Percentiles rank a stretch among this genome's conserved stretches.
These are phyloP conservation scores for Laburnicola sp. DNA, from an alignment of 2,329 filamentous ascomycete species.

Conservation along the genomic window DNA sequence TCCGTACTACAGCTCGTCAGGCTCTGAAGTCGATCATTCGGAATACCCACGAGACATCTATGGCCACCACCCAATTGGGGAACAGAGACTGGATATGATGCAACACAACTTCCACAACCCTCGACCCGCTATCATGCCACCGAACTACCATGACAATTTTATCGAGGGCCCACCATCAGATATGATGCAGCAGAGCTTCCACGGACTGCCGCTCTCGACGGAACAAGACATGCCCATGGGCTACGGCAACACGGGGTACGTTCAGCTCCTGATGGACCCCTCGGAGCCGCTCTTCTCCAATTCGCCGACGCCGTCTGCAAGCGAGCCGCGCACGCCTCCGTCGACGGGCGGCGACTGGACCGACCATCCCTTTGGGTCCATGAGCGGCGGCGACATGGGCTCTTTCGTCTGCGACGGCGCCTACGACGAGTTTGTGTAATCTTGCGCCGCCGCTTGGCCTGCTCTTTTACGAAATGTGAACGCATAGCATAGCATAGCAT, in stretches of 20 bases:
- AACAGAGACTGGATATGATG: background rate
- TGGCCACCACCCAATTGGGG: slow-evolving; percentile 9
- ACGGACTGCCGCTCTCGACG: slow-evolving; percentile 10
- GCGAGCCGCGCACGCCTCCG: slow-evolving; percentile 29
- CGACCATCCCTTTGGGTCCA: slow-evolving; percentile 14
- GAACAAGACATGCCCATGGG: slow-evolving; percentile 11
- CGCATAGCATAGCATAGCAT: background rate
- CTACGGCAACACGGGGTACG: slow-evolving; percentile 21
- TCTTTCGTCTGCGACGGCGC: background rate
- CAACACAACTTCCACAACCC: no score
- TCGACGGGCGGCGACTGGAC: slow-evolving; percentile 14
- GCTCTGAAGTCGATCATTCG: slow-evolving; percentile 25
- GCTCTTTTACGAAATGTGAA: background rate
- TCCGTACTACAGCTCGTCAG: slow-evolving; percentile 21
- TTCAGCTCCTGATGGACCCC: slow-evolving; percentile 22
- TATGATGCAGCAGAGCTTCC: slow-evolving; percentile 15
- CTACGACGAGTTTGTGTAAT: background rate
- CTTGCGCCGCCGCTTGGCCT: background rate
- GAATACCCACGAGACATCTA: slow-evolving; percentile 14
- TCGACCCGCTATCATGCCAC: no score
- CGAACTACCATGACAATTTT: no score
- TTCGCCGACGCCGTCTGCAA: slow-evolving; percentile 21
- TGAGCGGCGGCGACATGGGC: background rate
- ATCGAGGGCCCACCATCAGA: background rate
- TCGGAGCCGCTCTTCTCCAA: slow-evolving; percentile 29